These are phyloP conservation scores for Plantago elongata DNA, from an alignment of 257 asterid species.

Conservation along the genomic window DNA sequence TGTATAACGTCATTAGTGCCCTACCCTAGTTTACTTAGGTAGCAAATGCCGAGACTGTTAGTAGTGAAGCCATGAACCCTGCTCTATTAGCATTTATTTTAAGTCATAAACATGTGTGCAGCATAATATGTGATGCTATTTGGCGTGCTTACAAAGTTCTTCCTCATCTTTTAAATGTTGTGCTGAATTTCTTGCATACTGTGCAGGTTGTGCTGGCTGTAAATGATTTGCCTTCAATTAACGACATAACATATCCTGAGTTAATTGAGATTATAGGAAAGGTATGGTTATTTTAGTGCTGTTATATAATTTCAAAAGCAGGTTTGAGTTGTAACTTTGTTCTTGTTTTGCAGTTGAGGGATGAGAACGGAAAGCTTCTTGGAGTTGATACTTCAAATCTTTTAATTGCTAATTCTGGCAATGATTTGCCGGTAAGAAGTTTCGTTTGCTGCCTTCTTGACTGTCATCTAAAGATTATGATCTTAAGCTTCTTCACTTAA, in stretches of 20 bases:
- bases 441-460: constrained; percentile 12
- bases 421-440: constrained; percentile 85
- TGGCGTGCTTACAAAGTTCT: neutral
- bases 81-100: constrained; percentile 5
- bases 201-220: constrained; percentile 90
- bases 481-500: constrained; percentile 17
- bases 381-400: constrained; percentile 88
- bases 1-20: no score
- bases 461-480: neutral
- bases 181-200: constrained; percentile 16
- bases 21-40: no score
- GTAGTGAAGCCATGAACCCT: constrained; percentile 5
- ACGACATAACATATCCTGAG: constrained; percentile 78
- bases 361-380: constrained; percentile 64
- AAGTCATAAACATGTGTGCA: constrained; percentile 6
- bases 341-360: constrained; percentile 63
- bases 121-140: constrained; percentile 12
- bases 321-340: constrained; percentile 21
- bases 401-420: constrained; percentile 82
- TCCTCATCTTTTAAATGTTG: neutral
- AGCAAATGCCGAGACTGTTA: constrained; percentile 2
- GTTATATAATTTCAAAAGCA: constrained; percentile 12
- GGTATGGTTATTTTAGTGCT: constrained; percentile 39
- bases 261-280: constrained; percentile 67
- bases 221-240: constrained; percentile 89